Conservation (phyloP, 2,329 filamentous ascomycete species). For the Pseudonectria buxi region DNA sequence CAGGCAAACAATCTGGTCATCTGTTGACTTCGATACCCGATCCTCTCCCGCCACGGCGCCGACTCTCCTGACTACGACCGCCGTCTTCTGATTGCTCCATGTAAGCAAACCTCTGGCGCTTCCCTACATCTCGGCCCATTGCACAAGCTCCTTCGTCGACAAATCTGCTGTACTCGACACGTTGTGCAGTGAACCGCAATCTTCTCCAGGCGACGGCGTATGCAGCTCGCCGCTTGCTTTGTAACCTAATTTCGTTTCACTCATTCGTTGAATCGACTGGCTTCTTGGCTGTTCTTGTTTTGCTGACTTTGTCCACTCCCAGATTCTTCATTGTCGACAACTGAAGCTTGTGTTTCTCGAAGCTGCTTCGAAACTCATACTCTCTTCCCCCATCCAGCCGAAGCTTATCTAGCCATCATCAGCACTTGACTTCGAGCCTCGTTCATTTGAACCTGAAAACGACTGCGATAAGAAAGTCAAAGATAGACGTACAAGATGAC, state of each 20-base stretch:
- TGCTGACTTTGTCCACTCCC: conserved; percentile 4
- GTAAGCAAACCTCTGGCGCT: conserved; percentile 16
- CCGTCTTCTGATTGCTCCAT: conserved; percentile 11
- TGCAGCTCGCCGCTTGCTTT: conserved; percentile 21
- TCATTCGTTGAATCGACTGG: conserved; percentile 1
- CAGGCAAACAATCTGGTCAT: too few relatives aligned
- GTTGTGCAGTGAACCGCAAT: conserved; percentile 12
- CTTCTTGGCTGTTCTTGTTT: conserved; percentile 9
- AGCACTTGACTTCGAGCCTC: not conserved
- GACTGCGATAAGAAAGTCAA: not conserved
- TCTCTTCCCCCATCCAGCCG: not conserved
- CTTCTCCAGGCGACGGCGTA: conserved; percentile 16
- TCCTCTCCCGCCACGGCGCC: not conserved
- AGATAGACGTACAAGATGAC: conserved; percentile 24
- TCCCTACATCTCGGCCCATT: conserved; percentile 6
- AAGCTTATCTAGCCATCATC: not conserved
- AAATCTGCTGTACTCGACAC: conserved; percentile 9
- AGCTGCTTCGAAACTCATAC: not conserved
- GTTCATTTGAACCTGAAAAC: not conserved
- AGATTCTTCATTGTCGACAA: conserved; percentile 1
- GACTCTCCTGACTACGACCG: not conserved
- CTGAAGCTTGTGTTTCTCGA: too few relatives aligned
- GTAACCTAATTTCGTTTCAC: conserved; percentile 6
- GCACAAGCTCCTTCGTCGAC: conserved; percentile 1
- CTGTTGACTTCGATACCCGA: too few relatives aligned